Evolutionary conservation across 2,329 filamentous ascomycete genomes (phyloP), one percentile per base, ranked within the genome.

Genomic region (Trichoderma semiorbis): DNA sequence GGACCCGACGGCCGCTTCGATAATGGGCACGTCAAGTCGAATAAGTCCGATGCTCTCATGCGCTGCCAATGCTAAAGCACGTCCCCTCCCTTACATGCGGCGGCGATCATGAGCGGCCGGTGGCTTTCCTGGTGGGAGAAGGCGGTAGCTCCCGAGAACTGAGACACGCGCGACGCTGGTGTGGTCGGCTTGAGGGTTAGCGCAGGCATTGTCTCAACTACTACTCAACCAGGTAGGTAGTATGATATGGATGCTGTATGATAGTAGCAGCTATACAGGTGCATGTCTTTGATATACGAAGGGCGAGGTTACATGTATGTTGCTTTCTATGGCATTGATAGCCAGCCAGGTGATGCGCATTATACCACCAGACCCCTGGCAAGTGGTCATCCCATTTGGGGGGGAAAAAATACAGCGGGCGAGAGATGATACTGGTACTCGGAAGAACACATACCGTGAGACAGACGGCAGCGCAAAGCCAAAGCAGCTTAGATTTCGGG

Each of bases 91-190:
- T 53, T 50, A 18, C 21, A 50, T 14, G 26, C 47, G 21, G 30
- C 32, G 64, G 5, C 47, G 32, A 67, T 67, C 64, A 43, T n/a
- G 47, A 36, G 39, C 39, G 34, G 43, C 43, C 28, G 63, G 28
- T 55, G 28, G 30, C 63, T 34, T 24, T 24, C 43, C 63, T 55
- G 21, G 63, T 26, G 24, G 64, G 16, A 43, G 39, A 39, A 24
- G 64, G 50, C 64, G 64, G 64, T 58, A 67, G 64, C 50, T 67
- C 64, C 64, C 64, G 64, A 58, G 50, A 58, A 67, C 64, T 58
- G 64, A 67, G 64, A 58, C 64, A 67, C 39, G 47, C 64, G 64
- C 64, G 16, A 67, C 64, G 58, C 30, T 67, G 32, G 57, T 36
- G 14, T 43, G 39, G 39, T 18, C 64, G 57, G n/a, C 32, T 67